Evolutionary conservation across 2,329 filamentous ascomycete genomes (phyloP).

Genomic region (Fusarium secorum): DNA sequence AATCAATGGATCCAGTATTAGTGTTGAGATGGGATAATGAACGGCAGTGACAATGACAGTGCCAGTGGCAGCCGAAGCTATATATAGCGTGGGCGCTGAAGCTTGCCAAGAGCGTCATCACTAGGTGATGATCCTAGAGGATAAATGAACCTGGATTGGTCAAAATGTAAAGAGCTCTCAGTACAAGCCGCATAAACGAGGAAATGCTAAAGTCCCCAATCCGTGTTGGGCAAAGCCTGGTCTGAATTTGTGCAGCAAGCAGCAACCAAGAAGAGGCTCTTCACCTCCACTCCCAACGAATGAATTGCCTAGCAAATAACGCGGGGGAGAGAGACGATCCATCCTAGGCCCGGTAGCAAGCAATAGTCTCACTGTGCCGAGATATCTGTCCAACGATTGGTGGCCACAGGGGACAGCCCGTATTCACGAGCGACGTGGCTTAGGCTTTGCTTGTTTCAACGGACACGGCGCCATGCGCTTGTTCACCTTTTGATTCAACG

Average conservation of each 20-base stretch:
- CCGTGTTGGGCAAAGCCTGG: conserved; percentile 11
- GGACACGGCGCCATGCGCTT: conserved; percentile 12
- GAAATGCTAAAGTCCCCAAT: conserved; percentile 8
- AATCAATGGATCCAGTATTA: conserved; percentile 6
- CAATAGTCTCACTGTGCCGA: conserved; percentile 22
- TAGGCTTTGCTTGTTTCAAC: conserved; percentile 24
- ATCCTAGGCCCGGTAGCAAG: conserved; percentile 17
- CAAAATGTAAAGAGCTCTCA: conserved; percentile 1
- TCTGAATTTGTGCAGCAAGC: neutral
- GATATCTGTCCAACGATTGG: conserved; percentile 26
- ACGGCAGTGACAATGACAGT: neutral
- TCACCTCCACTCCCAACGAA: conserved; percentile 16
- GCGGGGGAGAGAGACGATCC: conserved; percentile 13
- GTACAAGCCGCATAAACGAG: conserved; percentile 22
- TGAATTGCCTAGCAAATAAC: conserved; percentile 6
- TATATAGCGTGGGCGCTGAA: conserved; percentile 30
- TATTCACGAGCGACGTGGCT: conserved; percentile 36
- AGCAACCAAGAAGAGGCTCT: conserved; percentile 29
- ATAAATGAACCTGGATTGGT: conserved; percentile 8
- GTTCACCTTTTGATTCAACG: conserved; percentile 16
- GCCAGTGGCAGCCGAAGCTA: conserved; percentile 17
- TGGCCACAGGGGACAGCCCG: conserved; percentile 24
- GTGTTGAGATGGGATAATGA: conserved; percentile 3
- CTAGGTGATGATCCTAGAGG: conserved; percentile 1
- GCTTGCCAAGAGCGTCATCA: conserved; percentile 19